Conservation (phyloP, 768 basidiomycete genomes). For the Trametes villosa region DNA sequence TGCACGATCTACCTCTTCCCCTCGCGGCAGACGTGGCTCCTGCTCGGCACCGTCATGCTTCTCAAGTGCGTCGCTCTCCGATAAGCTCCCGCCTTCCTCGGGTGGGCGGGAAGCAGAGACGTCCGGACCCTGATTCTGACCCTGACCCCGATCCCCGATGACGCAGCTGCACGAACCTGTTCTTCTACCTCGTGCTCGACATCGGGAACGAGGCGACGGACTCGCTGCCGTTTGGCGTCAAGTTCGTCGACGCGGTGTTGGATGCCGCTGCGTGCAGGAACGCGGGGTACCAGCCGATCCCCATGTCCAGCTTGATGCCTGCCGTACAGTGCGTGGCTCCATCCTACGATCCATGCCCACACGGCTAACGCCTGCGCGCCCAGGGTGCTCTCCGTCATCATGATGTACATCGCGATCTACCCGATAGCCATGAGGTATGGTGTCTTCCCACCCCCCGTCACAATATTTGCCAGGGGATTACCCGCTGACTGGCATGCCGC, state of each 20-base stretch:
- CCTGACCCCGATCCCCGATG: neutral
- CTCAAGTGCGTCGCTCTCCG: conserved; percentile 59
- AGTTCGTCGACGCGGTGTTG: conserved; percentile 73
- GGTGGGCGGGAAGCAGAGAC: too few relatives aligned
- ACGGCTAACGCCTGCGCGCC: neutral
- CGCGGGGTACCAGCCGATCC: conserved; percentile 81
- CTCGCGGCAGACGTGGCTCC: conserved; percentile 91
- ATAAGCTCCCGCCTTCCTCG: too few relatives aligned
- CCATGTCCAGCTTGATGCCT: conserved; percentile 71
- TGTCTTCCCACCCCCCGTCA: neutral
- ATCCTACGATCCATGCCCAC: neutral
- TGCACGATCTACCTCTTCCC: conserved; percentile 92
- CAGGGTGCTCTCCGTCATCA: conserved; percentile 84
- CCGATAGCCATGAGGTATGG: conserved; percentile 77
- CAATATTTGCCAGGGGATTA: too few relatives aligned
- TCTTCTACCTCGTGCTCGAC: conserved; percentile 86
- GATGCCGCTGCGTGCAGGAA: conserved; percentile 83
- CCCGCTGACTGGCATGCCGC: too few relatives aligned
- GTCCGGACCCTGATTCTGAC: too few relatives aligned
- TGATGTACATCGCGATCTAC: conserved; percentile 90
- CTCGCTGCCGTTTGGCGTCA: conserved; percentile 66
- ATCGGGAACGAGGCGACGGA: conserved; percentile 74
- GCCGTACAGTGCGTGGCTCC: conserved; percentile 70
- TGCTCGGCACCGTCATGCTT: conserved; percentile 64
- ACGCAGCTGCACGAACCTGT: conserved; percentile 53